Evolutionary conservation across 345 rosid species (phyloP).

Genomic region (Corymbia maculata): DNA sequence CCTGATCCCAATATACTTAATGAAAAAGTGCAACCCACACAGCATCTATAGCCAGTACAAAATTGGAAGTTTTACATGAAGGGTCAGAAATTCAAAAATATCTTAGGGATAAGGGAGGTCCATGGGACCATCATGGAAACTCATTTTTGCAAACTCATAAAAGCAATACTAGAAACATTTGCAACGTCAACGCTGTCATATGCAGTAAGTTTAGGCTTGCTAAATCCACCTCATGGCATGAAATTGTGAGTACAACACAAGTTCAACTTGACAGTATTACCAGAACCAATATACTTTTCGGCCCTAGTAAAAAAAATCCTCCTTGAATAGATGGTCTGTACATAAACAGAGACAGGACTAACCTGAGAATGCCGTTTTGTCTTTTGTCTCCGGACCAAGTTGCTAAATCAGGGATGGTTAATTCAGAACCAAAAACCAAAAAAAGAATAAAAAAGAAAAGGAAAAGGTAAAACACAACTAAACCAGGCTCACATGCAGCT

Average conservation of each 20-base stretch:
- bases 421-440: not conserved
- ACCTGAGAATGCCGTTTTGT: slow-evolving; percentile 98
- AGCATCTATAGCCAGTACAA: not conserved
- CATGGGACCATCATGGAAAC: too few species aligned
- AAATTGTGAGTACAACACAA: not conserved
- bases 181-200: not conserved
- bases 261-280: not conserved
- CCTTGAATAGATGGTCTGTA: not conserved
- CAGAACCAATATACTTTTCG: not conserved
- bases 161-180: not conserved
- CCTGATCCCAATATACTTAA: not conserved
- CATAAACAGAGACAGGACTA: slow-evolving; percentile 7
- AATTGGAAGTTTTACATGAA: not conserved
- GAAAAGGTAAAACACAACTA: not conserved
- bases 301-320: not conserved
- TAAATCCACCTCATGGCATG: not conserved
- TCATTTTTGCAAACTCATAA: not conserved
- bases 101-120: not conserved
- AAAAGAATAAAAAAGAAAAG: not conserved
- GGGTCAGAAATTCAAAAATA: not conserved
- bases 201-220: not conserved
- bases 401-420: slow-evolving; percentile 41
- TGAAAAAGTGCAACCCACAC: not conserved
- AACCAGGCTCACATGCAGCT: not conserved
- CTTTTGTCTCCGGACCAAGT: slow-evolving; percentile 96